Percentiles rank a stretch among this genome's conserved stretches.
Evolutionary conservation across 371 early-diverging fungal species (phyloP).

Genomic region (Haplosporangium sp.): DNA sequence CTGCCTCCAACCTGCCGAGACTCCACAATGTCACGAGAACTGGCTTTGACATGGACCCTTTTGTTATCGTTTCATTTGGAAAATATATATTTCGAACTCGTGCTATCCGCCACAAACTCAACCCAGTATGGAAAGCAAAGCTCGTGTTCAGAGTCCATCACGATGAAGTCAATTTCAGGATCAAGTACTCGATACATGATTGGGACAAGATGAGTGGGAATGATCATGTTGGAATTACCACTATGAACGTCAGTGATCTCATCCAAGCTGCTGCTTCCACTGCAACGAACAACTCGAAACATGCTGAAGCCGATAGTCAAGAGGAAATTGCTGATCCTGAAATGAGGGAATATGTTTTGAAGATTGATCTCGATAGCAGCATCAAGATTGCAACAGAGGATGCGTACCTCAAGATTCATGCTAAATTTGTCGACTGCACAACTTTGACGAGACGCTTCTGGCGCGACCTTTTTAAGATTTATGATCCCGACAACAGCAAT

Average conservation of each 20-base stretch:
- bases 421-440: constrained; percentile 73
- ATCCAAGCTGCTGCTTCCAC: constrained; percentile 14
- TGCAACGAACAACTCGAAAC: not conserved
- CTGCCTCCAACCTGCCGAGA: constrained; percentile 72
- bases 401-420: constrained; percentile 63
- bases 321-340: constrained; percentile 56
- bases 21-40: constrained; percentile 69
- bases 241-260: constrained; percentile 56
- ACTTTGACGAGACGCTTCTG: constrained; percentile 80
- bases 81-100: constrained; percentile 77
- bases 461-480: constrained; percentile 73
- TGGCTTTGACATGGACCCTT: constrained; percentile 88
- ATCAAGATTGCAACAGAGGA: constrained; percentile 38
- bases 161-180: constrained; percentile 65
- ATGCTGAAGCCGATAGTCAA: constrained; percentile 56
- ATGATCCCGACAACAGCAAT: constrained; percentile 60
- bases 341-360: constrained; percentile 44
- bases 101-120: constrained; percentile 70
- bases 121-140: constrained; percentile 79
- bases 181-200: constrained; percentile 82
- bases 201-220: constrained; percentile 82
- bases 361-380: constrained; percentile 29
- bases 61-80: constrained; percentile 79
- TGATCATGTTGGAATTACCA: constrained; percentile 73
- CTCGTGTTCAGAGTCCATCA: constrained; percentile 73